Conservation (phyloP, 345 rosid species). For the Anacardium occidentale region DNA sequence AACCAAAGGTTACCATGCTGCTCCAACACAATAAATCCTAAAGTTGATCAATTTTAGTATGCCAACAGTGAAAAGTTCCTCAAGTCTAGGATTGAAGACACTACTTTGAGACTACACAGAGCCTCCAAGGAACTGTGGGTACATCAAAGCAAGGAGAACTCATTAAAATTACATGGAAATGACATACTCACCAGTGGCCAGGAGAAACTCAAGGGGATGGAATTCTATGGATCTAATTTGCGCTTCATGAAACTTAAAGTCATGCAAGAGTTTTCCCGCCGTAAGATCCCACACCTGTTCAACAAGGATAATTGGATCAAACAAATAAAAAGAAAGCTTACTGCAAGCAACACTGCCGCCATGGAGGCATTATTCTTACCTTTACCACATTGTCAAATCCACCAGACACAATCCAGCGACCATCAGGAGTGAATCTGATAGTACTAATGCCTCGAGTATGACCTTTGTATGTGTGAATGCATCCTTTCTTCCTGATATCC, state of each 20-base stretch:
- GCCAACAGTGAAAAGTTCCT: neutral
- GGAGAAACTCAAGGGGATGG: constrained; percentile 96
- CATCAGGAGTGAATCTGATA: constrained; percentile 93
- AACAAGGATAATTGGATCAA: constrained; percentile 5
- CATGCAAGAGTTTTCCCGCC: constrained; percentile 97
- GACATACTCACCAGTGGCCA: constrained; percentile 73
- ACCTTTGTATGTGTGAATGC: constrained; percentile 94
- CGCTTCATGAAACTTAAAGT: constrained; percentile 91
- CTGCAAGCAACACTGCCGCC: neutral
- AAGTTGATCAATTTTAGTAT: neutral
- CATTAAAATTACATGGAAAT: constrained; percentile 10
- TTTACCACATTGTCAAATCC: constrained; percentile 89
- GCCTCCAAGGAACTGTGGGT: constrained; percentile 1
- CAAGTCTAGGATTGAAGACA: neutral
- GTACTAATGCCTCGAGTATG: constrained; percentile 76
- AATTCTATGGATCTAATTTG: constrained; percentile 77
- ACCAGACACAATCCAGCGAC: constrained; percentile 99
- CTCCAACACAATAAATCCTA: neutral
- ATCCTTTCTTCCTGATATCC: constrained; percentile 96
- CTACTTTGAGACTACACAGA: neutral
- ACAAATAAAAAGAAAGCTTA: neutral
- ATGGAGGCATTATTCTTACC: constrained; percentile 42
- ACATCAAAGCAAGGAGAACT: constrained; percentile 2
- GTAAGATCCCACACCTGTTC: constrained; percentile 89
- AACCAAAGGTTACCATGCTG: neutral